Percentiles rank a stretch among this genome's conserved stretches.
These are phyloP conservation scores for Microdochium paspali DNA, from an alignment of 2,329 filamentous ascomycete species.

Conservation along the genomic window DNA sequence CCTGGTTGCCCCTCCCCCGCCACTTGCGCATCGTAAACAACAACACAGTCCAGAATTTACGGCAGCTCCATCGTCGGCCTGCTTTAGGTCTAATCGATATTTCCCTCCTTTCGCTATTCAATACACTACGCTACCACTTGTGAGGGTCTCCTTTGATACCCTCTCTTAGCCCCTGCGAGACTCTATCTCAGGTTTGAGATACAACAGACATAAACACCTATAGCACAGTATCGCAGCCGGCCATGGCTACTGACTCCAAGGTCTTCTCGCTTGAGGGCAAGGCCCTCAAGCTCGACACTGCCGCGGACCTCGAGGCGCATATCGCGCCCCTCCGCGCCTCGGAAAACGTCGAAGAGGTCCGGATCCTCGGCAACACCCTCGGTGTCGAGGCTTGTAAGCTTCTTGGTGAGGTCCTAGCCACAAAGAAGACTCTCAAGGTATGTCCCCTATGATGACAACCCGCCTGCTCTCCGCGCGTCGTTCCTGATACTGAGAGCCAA, in stretches of 20 bases:
- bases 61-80: neutral
- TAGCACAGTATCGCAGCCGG: constrained; percentile 7
- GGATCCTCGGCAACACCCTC: constrained; percentile 82
- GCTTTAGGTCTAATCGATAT: neutral
- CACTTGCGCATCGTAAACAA: neutral
- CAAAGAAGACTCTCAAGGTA: constrained; percentile 75
- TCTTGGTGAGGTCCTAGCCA: constrained; percentile 72
- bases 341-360: constrained; percentile 73
- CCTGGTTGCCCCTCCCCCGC: neutral
- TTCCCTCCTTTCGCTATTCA: neutral
- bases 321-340: constrained; percentile 65
- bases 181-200: neutral
- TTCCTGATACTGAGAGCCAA: neutral
- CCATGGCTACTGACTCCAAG: constrained; percentile 46
- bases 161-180: neutral
- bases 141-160: neutral
- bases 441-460: neutral
- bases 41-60: neutral
- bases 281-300: constrained; percentile 84
- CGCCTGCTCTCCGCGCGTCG: neutral
- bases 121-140: too few species aligned
- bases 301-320: constrained; percentile 76
- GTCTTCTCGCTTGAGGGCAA: constrained; percentile 87
- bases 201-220: constrained; percentile 14
- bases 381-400: constrained; percentile 81